A percentile compares a stretch with the other conserved stretches of the same genome.
Conservation (phyloP, 495 filamentous ascomycete genomes). For the Penicillium mononematosum region DNA sequence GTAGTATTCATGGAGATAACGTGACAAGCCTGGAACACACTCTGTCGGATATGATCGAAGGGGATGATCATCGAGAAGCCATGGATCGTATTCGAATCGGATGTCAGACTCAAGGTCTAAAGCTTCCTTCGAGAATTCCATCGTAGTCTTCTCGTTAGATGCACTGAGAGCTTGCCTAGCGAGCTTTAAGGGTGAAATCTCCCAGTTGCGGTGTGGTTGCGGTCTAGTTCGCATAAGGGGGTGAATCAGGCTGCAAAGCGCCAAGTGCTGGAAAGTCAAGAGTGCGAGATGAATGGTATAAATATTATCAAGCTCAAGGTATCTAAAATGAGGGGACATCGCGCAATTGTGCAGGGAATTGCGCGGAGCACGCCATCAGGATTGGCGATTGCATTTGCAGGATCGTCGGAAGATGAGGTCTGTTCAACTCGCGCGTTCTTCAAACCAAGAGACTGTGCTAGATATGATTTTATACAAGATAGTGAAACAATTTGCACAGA, state of each 20-base stretch:
- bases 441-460: not conserved
- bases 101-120: conserved; percentile 14
- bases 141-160: not conserved
- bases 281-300: conserved; percentile 9
- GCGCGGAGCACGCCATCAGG: conserved; percentile 26
- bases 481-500: no score
- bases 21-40: conserved; percentile 31
- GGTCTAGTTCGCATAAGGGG: not conserved
- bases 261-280: not conserved
- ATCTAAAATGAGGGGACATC: conserved; percentile 9
- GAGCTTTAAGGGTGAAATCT: not conserved
- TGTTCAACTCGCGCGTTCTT: not conserved
- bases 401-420: conserved; percentile 10
- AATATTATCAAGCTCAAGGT: not conserved
- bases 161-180: not conserved
- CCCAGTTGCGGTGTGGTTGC: not conserved
- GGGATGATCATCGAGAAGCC: conserved; percentile 42
- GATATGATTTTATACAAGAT: no score
- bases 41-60: conserved; percentile 40
- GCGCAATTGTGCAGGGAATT: conserved; percentile 22
- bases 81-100: conserved; percentile 34
- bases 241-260: not conserved
- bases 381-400: conserved; percentile 21
- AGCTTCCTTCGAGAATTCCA: conserved; percentile 5
- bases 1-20: conserved; percentile 12